These are phyloP conservation scores for Chrysanthemum seticuspe DNA, from an alignment of 129 eudicot species.

Conservation along the genomic window DNA sequence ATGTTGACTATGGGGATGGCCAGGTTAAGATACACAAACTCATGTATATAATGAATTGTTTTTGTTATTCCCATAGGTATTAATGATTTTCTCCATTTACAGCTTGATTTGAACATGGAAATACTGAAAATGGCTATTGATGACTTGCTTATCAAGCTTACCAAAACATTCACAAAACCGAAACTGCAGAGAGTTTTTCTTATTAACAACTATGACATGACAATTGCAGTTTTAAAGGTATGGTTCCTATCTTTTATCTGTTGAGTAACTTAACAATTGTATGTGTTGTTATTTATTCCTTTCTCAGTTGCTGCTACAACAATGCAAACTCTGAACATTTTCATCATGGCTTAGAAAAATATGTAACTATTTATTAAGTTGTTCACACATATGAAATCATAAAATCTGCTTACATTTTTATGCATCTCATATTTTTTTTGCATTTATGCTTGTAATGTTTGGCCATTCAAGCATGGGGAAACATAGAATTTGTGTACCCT, in stretches of 20 bases:
- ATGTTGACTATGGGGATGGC: conserved; percentile 90
- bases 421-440: too few species aligned
- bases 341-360: too few species aligned
- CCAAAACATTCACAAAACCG: conserved; percentile 61
- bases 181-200: conserved; percentile 79
- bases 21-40: conserved; percentile 43
- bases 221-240: conserved; percentile 97
- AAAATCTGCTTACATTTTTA: too few species aligned
- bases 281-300: not conserved
- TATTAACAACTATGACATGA: conserved; percentile 96
- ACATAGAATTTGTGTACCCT: too few species aligned
- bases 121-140: conserved; percentile 93
- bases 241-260: not conserved
- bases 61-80: not conserved
- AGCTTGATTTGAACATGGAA: conserved; percentile 91
- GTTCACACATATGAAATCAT: too few species aligned
- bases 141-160: conserved; percentile 84
- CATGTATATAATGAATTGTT: not conserved
- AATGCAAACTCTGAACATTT: too few species aligned
- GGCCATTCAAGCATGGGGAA: too few species aligned
- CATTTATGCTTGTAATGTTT: too few species aligned
- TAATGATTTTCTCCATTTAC: conserved; percentile 8
- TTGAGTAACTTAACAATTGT: not conserved
- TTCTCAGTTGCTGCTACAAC: too few species aligned
- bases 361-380: too few species aligned